Evolutionary conservation across 2,329 filamentous ascomycete species (phyloP).

Genomic region (Diaporthe australafricana): DNA sequence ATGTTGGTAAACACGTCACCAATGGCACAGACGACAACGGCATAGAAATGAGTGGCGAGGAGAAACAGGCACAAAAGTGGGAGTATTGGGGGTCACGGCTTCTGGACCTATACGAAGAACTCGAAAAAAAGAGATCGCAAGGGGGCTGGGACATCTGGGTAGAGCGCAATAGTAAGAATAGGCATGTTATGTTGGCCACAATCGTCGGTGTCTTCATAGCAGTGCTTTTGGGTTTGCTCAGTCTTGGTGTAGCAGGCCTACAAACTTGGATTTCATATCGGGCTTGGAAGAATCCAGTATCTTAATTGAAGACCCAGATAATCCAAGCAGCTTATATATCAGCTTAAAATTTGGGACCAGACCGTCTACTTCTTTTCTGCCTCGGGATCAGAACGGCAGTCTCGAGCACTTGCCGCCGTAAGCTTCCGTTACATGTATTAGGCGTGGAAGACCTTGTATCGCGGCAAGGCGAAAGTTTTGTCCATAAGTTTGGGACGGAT

Average conservation of each 20-base stretch:
- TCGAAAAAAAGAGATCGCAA: neutral
- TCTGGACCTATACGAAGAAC: constrained; percentile 6
- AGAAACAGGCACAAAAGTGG: neutral
- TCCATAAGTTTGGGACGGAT: too few species aligned
- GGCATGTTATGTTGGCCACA: neutral
- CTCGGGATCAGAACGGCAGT: too few species aligned
- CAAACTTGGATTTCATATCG: constrained; percentile 13
- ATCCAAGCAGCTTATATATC: too few species aligned
- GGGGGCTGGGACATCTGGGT: neutral
- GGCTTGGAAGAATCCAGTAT: neutral
- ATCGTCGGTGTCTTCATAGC: neutral
- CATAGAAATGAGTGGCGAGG: neutral
- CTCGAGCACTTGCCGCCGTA: too few species aligned
- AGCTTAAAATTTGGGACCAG: too few species aligned
- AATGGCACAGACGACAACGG: neutral
- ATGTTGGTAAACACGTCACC: neutral
- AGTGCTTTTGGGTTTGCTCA: neutral
- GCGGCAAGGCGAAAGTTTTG: too few species aligned
- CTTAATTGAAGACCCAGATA: too few species aligned
- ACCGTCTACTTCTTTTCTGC: too few species aligned
- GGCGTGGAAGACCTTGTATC: too few species aligned
- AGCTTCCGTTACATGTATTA: too few species aligned
- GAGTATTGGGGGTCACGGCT: neutral
- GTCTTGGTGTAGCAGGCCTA: neutral
- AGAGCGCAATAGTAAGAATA: constrained; percentile 4